Base-by-base conservation (phyloP, 768 basidiomycete genomes). In the Coprinellus micaceus region DNA sequence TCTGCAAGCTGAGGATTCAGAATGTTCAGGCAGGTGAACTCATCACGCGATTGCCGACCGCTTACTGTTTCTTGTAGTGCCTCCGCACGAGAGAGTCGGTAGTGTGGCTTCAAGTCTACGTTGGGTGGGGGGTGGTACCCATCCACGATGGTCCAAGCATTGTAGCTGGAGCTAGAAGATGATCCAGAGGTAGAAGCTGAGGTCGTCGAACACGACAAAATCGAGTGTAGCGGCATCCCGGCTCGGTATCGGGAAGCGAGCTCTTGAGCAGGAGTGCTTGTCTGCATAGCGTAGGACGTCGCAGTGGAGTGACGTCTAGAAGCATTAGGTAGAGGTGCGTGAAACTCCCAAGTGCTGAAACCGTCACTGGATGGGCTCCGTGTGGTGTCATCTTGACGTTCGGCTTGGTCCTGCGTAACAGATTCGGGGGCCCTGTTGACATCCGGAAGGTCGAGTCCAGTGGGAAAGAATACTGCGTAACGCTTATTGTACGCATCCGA, bases 231-330 rank as follows among this genome's bases (percentile, higher is more conserved):
- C 21, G 67, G 61, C 57, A 73, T 63, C 24, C 73, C 71, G 21
- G 73, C 69, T 45, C 76, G 73, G 57, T 74, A 77, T 11, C 67
- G 68, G 51, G 61, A 58, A 22, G 62, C 71, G 21, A 78, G 71
- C 46, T 74, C 67, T 57, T 77, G 74, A 13, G 77, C 74, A 24
- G 76, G 69, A n/a, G 68, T 76, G 51, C 66, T 69, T 3, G 64
- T 44, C 21, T 65, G 61, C 33, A 58, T 62, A 48, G 61, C 64
- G 46, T 67, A 67, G 6, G 30, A 21, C 33, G 36, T 56, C 5
- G 29, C 9, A 40, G 45, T 12, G 5, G 53, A 46, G 43, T 33
- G 26, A 5, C 53, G 43, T 46, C 33, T 36, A 11, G 51, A 22
- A 21, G 46, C 24, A 17, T 28, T 54, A 62, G 19, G 58, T 60